Base-by-base conservation (phyloP, 225 moss, liverwort and hornwort species). In the Pleurozium schreberi region DNA sequence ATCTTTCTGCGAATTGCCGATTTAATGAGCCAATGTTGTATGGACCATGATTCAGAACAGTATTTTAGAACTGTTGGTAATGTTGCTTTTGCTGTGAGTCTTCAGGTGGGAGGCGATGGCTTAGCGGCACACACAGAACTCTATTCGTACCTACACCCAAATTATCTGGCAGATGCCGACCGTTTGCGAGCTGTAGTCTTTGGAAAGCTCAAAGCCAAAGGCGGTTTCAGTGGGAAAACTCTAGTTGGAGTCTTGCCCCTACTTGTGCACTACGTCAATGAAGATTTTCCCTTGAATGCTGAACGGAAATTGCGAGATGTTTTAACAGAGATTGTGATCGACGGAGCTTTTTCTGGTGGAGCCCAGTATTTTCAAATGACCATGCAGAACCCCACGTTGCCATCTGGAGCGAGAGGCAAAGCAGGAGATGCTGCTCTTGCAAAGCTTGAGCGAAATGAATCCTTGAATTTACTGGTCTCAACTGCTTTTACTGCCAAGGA, bases 341-440 rank as follows among this genome's bases (percentile, higher is more conserved):
- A 98, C 88, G 96, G 98, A 79, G 98, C 98, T 81, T 98, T 98
- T 87, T 93, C 98, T 86, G 97, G 98, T 53, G 98, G 96, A 77
- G 93, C 95, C 85, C 98, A 98, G 88, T 98, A 98, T 85, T 98
- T 98, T 80, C 98, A 98, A 90, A 95, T 97, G 88, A 90, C 94
- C 86, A 97, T 98, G 98, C 92, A 93, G 87, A 95, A 93, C 82
- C 93, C 96, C 79, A 93, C 93, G 19, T 80, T 95, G 88, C 93
- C 92, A 49, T 84, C 89, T 88, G 93, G 92, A 83, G 90, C 89
- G 58, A 94, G 95, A 88, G 95, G 97, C 64, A 96, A 93, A 90
- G 95, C 91, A 89, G 96, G 94, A 78, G 93, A 98, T 83, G 92
- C 93, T 82, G 91, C 88, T 65, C 89, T 94, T 68, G 95, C 95